Percentiles rank a stretch among this genome's conserved stretches.
Evolutionary conservation across 345 rosid species (phyloP).

Genomic region (Cardamine occulta): DNA sequence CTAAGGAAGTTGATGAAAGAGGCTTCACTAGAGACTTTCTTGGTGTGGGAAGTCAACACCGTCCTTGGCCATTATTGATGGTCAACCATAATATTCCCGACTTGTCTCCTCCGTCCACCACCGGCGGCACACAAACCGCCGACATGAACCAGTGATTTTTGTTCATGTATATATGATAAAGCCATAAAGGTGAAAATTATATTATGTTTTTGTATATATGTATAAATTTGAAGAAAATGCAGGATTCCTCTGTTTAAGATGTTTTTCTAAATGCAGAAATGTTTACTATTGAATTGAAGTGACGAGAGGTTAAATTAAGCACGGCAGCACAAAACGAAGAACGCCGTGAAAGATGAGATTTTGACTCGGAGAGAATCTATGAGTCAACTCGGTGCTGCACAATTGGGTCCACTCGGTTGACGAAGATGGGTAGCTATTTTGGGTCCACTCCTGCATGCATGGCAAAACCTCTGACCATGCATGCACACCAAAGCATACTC

Average conservation of each 20-base stretch:
- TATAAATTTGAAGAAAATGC: background rate
- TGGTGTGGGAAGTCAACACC: constrained; percentile 56
- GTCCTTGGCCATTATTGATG: constrained; percentile 40
- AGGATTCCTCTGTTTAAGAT: constrained; percentile 30
- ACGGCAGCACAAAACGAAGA: constrained; percentile 6
- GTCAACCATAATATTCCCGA: constrained; percentile 51
- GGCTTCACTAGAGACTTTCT: constrained; percentile 74
- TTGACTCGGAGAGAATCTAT: constrained; percentile 46
- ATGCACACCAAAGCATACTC: constrained; percentile 37
- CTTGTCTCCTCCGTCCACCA: constrained; percentile 41
- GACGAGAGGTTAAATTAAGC: constrained; percentile 3
- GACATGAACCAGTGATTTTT: constrained; percentile 21
- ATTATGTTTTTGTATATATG: background rate
- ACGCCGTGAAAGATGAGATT: constrained; percentile 7
- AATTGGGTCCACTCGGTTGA: constrained; percentile 33
- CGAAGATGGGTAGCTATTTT: constrained; percentile 24
- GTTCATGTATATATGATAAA: background rate
- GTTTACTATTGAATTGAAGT: background rate
- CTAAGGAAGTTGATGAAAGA: constrained; percentile 38
- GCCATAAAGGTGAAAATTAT: background rate
- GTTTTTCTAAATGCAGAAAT: constrained; percentile 14
- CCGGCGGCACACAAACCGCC: constrained; percentile 38
- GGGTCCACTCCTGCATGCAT: constrained; percentile 44
- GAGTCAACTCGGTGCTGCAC: constrained; percentile 30
- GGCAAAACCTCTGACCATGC: constrained; percentile 36